These are phyloP conservation scores for Arthrobotrys sinensis DNA, from an alignment of 2,329 filamentous ascomycete genomes.

Conservation along the genomic window DNA sequence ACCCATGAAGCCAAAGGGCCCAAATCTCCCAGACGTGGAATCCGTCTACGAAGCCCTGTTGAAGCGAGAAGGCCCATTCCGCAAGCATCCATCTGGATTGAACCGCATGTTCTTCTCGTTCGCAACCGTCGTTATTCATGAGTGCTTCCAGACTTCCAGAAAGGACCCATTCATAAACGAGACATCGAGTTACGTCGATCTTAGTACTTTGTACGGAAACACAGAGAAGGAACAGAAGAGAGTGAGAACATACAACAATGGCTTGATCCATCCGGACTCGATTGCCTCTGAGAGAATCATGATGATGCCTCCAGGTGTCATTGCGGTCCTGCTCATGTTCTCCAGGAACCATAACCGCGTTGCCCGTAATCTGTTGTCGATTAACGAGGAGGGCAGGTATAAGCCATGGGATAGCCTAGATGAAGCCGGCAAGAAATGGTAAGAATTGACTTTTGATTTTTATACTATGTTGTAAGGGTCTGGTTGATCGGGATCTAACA, in stretches of 20 bases:
- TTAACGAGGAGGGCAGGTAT: constrained; percentile 76
- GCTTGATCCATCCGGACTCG: constrained; percentile 79
- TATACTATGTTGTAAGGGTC: constrained; percentile 61
- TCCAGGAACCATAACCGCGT: constrained; percentile 80
- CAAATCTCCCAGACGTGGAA: constrained; percentile 70
- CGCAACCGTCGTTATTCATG: constrained; percentile 67
- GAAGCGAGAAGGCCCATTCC: constrained; percentile 73
- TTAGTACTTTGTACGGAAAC: constrained; percentile 81
- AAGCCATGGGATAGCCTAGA: constrained; percentile 67
- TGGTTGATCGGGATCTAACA: neutral
- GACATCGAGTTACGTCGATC: constrained; percentile 82
- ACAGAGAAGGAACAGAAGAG: constrained; percentile 75
- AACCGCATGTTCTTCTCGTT: constrained; percentile 79
- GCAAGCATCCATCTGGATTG: constrained; percentile 74
- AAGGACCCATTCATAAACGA: constrained; percentile 76
- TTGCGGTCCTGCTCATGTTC: constrained; percentile 78
- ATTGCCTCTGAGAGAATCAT: constrained; percentile 78
- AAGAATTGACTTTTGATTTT: constrained; percentile 66
- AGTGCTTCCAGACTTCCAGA: constrained; percentile 77
- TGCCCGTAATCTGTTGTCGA: constrained; percentile 75
- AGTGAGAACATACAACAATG: constrained; percentile 76
- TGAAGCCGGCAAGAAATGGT: constrained; percentile 67
- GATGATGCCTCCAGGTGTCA: constrained; percentile 78
- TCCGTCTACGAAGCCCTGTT: constrained; percentile 70
- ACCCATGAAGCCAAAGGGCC: constrained; percentile 70